These are phyloP conservation scores for Apostasia shenzhenica DNA, from an alignment of 106 monocot species.

Conservation along the genomic window DNA sequence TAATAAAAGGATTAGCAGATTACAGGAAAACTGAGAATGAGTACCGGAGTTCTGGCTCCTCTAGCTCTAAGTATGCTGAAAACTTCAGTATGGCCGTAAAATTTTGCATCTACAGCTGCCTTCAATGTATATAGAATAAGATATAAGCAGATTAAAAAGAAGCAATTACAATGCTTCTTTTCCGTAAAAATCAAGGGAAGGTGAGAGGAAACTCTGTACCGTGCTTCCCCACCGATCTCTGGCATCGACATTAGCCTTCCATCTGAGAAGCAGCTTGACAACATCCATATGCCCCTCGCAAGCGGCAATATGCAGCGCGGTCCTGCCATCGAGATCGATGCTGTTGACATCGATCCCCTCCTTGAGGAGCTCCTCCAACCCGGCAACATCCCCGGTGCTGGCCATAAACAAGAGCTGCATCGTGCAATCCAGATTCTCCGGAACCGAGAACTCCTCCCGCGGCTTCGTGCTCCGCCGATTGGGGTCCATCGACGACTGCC, in stretches of 20 bases:
- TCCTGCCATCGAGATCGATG: conserved; percentile 83
- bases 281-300: conserved; percentile 77
- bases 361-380: conserved; percentile 46
- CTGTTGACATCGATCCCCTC: conserved; percentile 71
- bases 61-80: conserved; percentile 58
- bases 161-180: not conserved
- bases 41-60: conserved; percentile 77
- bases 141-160: no score
- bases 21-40: not conserved
- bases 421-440: conserved; percentile 63
- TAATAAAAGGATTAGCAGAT: not conserved
- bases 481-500: conserved; percentile 59
- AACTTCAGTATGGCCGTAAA: conserved; percentile 53
- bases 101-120: conserved; percentile 85
- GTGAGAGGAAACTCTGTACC: conserved; percentile 19
- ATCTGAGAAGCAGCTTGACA: conserved; percentile 45
- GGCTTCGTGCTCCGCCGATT: conserved; percentile 14
- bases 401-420: conserved; percentile 85
- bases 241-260: conserved; percentile 75
- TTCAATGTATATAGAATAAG: conserved; percentile 7
- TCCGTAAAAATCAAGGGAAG: not conserved
- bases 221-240: conserved; percentile 94
- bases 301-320: conserved; percentile 77
- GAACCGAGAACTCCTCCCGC: conserved; percentile 48
- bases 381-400: conserved; percentile 50